Evolutionary conservation across 2,329 filamentous ascomycete genomes (phyloP), one percentile per base, ranked within the genome.

Genomic region (Fusarium sp.): DNA sequence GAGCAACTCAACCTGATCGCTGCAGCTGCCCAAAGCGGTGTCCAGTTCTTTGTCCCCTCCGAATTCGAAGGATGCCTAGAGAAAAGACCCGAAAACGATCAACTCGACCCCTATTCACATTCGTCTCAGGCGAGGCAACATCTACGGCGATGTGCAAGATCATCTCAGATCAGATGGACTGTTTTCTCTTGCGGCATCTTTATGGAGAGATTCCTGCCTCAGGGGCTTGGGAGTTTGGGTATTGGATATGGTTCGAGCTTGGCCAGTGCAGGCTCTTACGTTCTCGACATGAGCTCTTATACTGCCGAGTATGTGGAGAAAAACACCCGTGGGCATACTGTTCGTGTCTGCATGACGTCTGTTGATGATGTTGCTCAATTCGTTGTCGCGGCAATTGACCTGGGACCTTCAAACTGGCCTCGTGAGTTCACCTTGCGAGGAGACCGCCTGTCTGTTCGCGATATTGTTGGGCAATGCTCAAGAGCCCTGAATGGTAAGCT

Each of bases 111-210:
- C 43, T 85, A 84, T 20, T 87, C 85, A 21, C 42, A 63, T 15
- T 72, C 71, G 2, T 80, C 81, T 13, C 80, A 82, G n/a, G 88
- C 89, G 3, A 79, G 90, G 8, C 80, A 82, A 3, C 81, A 85
- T 17, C 78, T 92, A 6, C 81, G 84, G 46, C 82, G 87, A 47
- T 89, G 87, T 76, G 77, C 81, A 15, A 75, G 79, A 6, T 79
- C 80, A 4, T 78, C 59, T 8, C 45, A 61, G 7, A 91, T 94
- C 80, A 83, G 85, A 40, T 91, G 85, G 63, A 93, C 91, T 0
- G 82, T 89, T 25, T 93, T 94, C 76, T 87, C 88, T 0, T 94
- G 91, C 70, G 91, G 91, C 20, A 78, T 93, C 29, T 88, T 94
- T 67, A 94, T 93, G 81, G 91, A 94, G 74, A 83, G 90, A 1